Evolutionary conservation across 345 rosid genomes (phyloP).

Genomic region (Acer campestre): DNA sequence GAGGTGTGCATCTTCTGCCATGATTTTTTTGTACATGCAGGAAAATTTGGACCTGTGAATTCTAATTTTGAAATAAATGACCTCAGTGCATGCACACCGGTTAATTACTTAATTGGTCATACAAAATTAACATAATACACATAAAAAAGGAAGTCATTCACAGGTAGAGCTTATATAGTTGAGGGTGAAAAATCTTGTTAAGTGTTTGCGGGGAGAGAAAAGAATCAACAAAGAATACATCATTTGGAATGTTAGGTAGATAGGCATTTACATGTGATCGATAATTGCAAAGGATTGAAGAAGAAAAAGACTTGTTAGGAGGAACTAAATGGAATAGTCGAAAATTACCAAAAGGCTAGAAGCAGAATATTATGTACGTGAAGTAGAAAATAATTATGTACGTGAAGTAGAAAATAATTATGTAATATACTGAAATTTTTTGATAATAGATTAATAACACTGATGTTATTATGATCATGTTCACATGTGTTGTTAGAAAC

Average conservation of each 20-base stretch:
- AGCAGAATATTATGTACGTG: background rate
- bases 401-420: background rate
- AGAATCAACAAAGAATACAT: background rate
- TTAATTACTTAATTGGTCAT: background rate
- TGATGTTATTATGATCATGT: background rate
- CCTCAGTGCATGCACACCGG: background rate
- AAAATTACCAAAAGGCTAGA: background rate
- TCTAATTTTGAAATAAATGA: background rate
- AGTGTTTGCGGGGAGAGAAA: background rate
- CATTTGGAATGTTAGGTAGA: background rate
- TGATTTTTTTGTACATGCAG: background rate
- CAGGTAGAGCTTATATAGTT: background rate
- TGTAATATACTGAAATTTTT: too few species aligned
- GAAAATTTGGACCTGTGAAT: background rate
- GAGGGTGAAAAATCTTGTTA: background rate
- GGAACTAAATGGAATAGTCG: background rate
- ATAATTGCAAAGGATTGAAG: background rate
- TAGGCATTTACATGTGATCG: background rate
- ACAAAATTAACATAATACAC: background rate
- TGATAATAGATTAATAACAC: background rate
- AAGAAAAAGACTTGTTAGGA: background rate
- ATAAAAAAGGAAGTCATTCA: background rate
- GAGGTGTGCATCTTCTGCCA: constrained; percentile 52
- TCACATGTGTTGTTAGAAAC: background rate
- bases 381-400: background rate